These are phyloP conservation scores for Penicillium desertorum DNA, from an alignment of 495 filamentous ascomycete genomes.

Conservation along the genomic window DNA sequence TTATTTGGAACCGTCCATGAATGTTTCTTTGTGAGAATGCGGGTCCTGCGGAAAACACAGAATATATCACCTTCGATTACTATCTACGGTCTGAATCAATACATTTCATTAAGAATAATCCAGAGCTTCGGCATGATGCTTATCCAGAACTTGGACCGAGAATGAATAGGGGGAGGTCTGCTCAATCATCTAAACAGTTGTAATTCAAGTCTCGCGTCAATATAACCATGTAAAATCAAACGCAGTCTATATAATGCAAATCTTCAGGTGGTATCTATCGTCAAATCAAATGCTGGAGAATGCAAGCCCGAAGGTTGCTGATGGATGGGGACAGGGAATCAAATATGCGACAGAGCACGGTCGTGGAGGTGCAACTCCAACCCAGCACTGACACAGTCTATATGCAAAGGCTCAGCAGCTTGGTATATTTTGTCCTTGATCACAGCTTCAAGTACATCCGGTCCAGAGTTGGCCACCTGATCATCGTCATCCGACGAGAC, in stretches of 20 bases:
- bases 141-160: neutral
- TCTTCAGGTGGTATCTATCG: slow-evolving; percentile 9
- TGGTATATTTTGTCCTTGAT: slow-evolving; percentile 33
- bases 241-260: slow-evolving; percentile 4
- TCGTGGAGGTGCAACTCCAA: slow-evolving; percentile 33
- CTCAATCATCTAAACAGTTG: neutral
- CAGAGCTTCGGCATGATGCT: neutral
- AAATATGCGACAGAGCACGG: slow-evolving; percentile 18
- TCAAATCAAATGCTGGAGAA: neutral
- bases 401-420: slow-evolving; percentile 27
- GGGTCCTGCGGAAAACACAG: neutral
- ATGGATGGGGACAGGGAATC: neutral
- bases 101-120: neutral
- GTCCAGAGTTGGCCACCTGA: neutral
- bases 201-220: neutral
- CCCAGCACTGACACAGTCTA: slow-evolving; percentile 26
- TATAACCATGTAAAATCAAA: neutral
- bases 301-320: neutral
- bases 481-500: slow-evolving; percentile 13
- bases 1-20: neutral
- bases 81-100: neutral
- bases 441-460: slow-evolving; percentile 4
- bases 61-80: neutral
- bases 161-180: neutral
- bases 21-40: neutral